Evolutionary conservation across 164 flowering plant species (phyloP).

Genomic region (Cinnamomum chago): DNA sequence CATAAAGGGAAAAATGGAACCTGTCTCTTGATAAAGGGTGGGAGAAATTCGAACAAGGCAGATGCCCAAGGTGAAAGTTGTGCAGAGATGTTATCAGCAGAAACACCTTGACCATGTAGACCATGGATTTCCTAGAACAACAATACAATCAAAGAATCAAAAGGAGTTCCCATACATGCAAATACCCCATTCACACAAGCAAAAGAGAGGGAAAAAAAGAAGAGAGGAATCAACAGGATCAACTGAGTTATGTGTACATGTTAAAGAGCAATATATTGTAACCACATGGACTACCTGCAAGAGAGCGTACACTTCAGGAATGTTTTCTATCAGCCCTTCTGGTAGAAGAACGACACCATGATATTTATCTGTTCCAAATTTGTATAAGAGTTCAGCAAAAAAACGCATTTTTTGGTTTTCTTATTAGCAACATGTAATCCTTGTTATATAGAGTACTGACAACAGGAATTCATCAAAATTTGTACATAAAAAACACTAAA

Average conservation of each 20-base stretch:
- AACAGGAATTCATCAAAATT: too few relatives aligned
- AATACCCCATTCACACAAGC: not conserved
- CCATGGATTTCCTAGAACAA: constrained; percentile 81
- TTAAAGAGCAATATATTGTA: not conserved
- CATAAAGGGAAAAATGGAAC: constrained; percentile 25
- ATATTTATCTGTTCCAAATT: constrained; percentile 59
- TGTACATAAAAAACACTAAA: too few relatives aligned
- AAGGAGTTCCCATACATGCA: not conserved
- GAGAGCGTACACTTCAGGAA: constrained; percentile 95
- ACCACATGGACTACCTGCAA: constrained; percentile 57
- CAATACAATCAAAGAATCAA: not conserved
- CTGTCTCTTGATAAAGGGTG: constrained; percentile 86
- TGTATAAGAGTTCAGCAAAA: not conserved
- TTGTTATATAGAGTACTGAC: too few relatives aligned
- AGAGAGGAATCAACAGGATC: not conserved
- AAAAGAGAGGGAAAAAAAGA: not conserved
- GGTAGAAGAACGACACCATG: constrained; percentile 95
- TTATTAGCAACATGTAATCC: too few relatives aligned
- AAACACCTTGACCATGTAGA: constrained; percentile 72
- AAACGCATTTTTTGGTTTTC: too few relatives aligned
- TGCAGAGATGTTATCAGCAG: constrained; percentile 66
- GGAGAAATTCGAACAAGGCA: constrained; percentile 92
- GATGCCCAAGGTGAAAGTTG: constrained; percentile 99
- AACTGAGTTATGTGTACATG: not conserved
- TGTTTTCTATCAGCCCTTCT: constrained; percentile 95